phyloP scores from a whole-genome alignment of 2,329 filamentous ascomycete species.

The Colletotrichum destructivum region DNA sequence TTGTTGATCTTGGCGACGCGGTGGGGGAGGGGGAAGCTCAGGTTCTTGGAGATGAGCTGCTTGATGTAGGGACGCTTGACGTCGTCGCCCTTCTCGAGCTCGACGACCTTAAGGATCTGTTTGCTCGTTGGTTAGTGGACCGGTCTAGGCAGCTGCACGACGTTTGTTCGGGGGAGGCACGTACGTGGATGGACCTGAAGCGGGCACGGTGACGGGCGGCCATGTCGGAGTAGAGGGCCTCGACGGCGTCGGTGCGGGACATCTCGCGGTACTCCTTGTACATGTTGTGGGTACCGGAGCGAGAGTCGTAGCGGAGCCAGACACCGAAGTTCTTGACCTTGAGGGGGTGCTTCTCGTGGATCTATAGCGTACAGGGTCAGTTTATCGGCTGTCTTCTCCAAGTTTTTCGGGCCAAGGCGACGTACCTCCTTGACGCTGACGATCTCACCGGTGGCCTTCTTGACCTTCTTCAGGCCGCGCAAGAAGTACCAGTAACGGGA shows the following conservation, averaged over 20 bases:
- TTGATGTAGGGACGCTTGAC: constrained; percentile 99
- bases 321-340: constrained; percentile 99
- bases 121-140: constrained; percentile 22
- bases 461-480: constrained; percentile 99
- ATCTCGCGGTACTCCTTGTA: constrained; percentile 99
- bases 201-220: constrained; percentile 97
- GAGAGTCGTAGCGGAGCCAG: constrained; percentile 99
- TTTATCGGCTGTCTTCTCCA: neutral
- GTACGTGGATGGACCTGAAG: constrained; percentile 98
- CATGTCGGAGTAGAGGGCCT: constrained; percentile 99
- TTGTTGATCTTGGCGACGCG: constrained; percentile 85
- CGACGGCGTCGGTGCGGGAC: constrained; percentile 94
- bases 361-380: constrained; percentile 59
- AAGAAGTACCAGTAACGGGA: constrained; percentile 99
- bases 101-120: constrained; percentile 97
- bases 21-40: constrained; percentile 99
- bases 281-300: constrained; percentile 99
- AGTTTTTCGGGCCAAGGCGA: constrained; percentile 45
- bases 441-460: constrained; percentile 99
- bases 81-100: constrained; percentile 94
- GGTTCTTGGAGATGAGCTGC: constrained; percentile 94
- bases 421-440: constrained; percentile 95
- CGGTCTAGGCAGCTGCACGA: neutral
- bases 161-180: constrained; percentile 51
- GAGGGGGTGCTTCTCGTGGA: constrained; percentile 98